Evolutionary conservation across 805 yeast species (phyloP), one percentile per base, ranked within the genome.

Genomic region (Debaryomyces prosopidis): DNA sequence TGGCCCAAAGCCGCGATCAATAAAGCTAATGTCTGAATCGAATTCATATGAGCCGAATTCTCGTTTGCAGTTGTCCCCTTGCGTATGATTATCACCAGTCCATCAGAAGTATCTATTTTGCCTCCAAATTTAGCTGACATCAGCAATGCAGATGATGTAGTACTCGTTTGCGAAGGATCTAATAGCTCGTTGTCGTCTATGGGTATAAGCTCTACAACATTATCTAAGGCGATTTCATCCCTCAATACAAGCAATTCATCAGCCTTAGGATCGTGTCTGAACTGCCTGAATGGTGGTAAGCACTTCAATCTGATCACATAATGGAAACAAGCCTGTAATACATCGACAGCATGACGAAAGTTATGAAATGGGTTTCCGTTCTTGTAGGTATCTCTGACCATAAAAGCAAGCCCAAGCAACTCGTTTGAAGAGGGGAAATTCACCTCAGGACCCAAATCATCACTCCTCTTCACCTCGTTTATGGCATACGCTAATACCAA

Each of bases 291-390:
- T 17, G 48, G 44, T 4, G 75, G 76, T 44, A 71, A 58, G 48
- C 73, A 70, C 14, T 59, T 56, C 47, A 76, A 65, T 37, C 73
- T 66, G 11, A 76, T 58, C 39, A 85, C 69, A 47, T 84, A 81
- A 61, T 76, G 84, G 69, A 86, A 84, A 27, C 92, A 82, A 2
- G 96, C 96, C 67, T 94, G 99, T 59, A 91, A 69, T 7, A 94
- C 99, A 67, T 94, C 99, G 14, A 89, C 87, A 0, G 96, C 97
- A 66, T 94, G 99, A 54, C 96, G 79, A 61, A 91, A 94, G 66
- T 92, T 91, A 70, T 94, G 99, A 72, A 92, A 94, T 14, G 92
- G 89, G 62, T 91, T 91, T 9, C 89, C 88, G 54, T 82, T 80
- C 57, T 86, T 84, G 65, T 94, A 94, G 37, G 89, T 80, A 53